phyloP scores from a whole-genome alignment of 306 rosid species.

The Dryas drummondii region DNA sequence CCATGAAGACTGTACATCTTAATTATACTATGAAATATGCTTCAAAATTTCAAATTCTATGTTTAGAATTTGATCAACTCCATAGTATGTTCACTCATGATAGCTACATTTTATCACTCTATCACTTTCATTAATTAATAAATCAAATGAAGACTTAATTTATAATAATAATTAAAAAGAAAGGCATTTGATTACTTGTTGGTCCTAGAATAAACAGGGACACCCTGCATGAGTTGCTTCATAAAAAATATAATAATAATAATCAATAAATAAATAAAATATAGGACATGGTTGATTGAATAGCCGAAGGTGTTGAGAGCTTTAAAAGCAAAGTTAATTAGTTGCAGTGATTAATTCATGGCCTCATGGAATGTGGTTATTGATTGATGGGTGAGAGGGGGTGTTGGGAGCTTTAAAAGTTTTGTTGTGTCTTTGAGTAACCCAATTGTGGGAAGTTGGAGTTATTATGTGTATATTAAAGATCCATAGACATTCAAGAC shows the following conservation, averaged over 20 bases:
- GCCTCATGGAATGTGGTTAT: slow-evolving; percentile 38
- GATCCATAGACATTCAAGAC: slow-evolving; percentile 46
- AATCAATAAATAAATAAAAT: slow-evolving; percentile 7
- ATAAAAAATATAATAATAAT: neutral
- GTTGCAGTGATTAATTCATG: slow-evolving; percentile 41
- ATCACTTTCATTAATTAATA: too few relatives aligned
- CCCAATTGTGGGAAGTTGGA: slow-evolving; percentile 64
- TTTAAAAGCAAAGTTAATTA: slow-evolving; percentile 31
- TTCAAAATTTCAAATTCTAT: too few relatives aligned
- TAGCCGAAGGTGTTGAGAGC: slow-evolving; percentile 47
- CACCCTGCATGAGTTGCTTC: slow-evolving; percentile 1
- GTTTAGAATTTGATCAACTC: too few relatives aligned
- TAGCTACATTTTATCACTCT: too few relatives aligned
- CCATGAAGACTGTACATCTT: neutral
- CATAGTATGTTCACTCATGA: too few relatives aligned
- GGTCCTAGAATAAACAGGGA: neutral
- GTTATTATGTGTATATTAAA: slow-evolving; percentile 58
- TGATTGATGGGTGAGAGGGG: slow-evolving; percentile 50
- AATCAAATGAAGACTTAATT: neutral
- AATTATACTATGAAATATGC: too few relatives aligned
- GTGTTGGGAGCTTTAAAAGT: slow-evolving; percentile 73
- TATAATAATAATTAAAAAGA: neutral
- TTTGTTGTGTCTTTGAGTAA: slow-evolving; percentile 41
- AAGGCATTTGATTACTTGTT: neutral
- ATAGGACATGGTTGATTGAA: slow-evolving; percentile 45